Evolutionary conservation across 805 yeast species (phyloP), one percentile per base, ranked within the genome.

Genomic region (Sugiyamaella mastotermitis): DNA sequence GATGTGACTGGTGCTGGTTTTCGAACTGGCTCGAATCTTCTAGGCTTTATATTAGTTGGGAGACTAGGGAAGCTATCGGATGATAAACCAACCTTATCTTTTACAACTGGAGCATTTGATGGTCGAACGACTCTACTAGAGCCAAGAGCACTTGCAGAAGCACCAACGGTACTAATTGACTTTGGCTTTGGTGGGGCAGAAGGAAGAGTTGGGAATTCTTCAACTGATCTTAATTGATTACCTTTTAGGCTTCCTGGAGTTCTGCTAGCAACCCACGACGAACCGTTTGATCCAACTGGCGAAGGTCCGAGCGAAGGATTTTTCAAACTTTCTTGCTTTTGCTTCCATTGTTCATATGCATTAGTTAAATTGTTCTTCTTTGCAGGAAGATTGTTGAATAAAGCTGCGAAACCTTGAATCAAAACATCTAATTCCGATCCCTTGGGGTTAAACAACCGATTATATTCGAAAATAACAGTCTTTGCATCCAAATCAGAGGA

Each of bases 391-490:
- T 37, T 35, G 24, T 33, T 42, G 33, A 31, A 27, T 21, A 35
- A 20, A 1, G 26, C 34, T 1, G 45, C 42, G 7, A 48, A 28
- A 23, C 47, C 55, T 7, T 43, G 46, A 5, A 84, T 44, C 32
- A 85, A 58, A 5, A 82, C 56, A 40, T 69, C 64, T 11, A 79
- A 56, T 41, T 84, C 87, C 4, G 72, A 71, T 5, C 49, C 44
- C 1, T 64, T 51, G 32, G 43, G 64, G 0, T 50, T 54, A 48
- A 84, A 83, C 8, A 84, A 52, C 1, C 59, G 51, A 26, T 62
- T 55, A 56, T 80, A 82, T 3, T 62, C 56, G 2, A 51, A 49
- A 11, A 74, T 52, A 18, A 84, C 55, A 8, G 71, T 76, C 3
- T 54, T 45, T 0, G 80, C 78, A 4, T 69, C 56, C 1, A 81